phyloP scores from a whole-genome alignment of 345 rosid species.

The Gossypium arboreum region DNA sequence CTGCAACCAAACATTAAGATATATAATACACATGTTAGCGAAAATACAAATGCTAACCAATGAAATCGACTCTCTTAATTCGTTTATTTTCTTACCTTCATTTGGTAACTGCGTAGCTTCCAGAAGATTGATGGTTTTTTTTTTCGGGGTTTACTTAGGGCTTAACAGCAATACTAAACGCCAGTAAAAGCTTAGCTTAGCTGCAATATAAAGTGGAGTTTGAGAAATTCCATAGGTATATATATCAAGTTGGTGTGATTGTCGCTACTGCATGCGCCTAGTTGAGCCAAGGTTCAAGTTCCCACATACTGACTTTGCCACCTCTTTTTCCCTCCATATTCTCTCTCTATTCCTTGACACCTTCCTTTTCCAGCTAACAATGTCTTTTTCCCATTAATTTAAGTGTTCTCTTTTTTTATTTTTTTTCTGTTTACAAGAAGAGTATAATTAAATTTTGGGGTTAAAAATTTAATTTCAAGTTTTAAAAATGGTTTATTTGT shows the following conservation, averaged over 20 bases:
- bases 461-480: too few species aligned
- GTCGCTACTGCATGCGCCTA: neutral
- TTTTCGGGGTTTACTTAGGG: too few species aligned
- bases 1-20: conserved; percentile 31
- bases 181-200: conserved; percentile 13
- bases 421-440: neutral
- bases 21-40: neutral
- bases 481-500: neutral
- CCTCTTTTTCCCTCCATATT: conserved; percentile 1
- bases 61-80: neutral
- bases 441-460: too few species aligned
- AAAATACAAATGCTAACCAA: neutral
- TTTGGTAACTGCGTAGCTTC: neutral
- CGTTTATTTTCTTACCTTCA: conserved; percentile 25
- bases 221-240: conserved; percentile 22
- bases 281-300: conserved; percentile 43
- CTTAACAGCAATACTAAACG: neutral
- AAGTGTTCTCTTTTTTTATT: neutral
- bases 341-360: neutral
- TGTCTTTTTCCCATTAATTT: conserved; percentile 8
- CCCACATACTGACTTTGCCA: conserved; percentile 37
- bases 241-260: conserved; percentile 17
- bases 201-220: conserved; percentile 15
- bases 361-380: conserved; percentile 15
- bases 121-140: neutral